Percentiles rank a stretch among this genome's conserved stretches.
phyloP scores from a whole-genome alignment of 2,329 filamentous ascomycete genomes.

The Alternaria sp. region DNA sequence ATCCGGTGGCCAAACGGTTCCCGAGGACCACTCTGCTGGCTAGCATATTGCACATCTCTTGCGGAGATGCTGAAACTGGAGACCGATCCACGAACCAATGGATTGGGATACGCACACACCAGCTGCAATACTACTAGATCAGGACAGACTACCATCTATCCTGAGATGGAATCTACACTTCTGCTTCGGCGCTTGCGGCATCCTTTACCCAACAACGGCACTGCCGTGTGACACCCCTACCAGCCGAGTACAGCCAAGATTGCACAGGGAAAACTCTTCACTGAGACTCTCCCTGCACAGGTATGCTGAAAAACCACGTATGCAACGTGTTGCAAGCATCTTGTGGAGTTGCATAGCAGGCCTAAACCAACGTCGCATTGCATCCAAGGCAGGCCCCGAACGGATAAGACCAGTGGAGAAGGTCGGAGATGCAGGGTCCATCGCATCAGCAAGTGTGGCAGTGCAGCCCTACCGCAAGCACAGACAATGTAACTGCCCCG shows the following conservation, averaged over 20 bases:
- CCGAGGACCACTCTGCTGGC: slow-evolving; percentile 22
- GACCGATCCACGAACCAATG: slow-evolving; percentile 20
- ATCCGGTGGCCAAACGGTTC: slow-evolving; percentile 30
- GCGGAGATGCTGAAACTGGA: slow-evolving; percentile 23
- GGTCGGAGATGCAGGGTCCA: slow-evolving; percentile 24
- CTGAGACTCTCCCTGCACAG: slow-evolving; percentile 9
- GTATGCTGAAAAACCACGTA: slow-evolving; percentile 16
- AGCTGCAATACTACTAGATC: slow-evolving; percentile 7
- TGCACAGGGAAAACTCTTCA: slow-evolving; percentile 26
- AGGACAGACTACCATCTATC: slow-evolving; percentile 9
- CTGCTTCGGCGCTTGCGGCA: slow-evolving; percentile 11
- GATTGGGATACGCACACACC: slow-evolving; percentile 9
- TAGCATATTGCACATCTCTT: slow-evolving; percentile 9
- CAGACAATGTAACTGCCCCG: slow-evolving; percentile 25
- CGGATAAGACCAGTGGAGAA: slow-evolving; percentile 16
- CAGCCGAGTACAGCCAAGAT: slow-evolving; percentile 6
- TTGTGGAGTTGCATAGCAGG: slow-evolving; percentile 12
- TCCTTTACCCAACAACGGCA: slow-evolving; percentile 6
- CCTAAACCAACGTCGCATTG: slow-evolving; percentile 26
- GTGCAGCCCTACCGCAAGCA: slow-evolving; percentile 34
- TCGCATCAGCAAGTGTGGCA: slow-evolving; percentile 20
- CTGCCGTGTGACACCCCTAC: slow-evolving; percentile 9
- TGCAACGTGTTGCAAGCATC: slow-evolving; percentile 23
- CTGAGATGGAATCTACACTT: slow-evolving; percentile 16
- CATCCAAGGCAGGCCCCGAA: slow-evolving; percentile 18